A percentile compares a stretch with the other conserved stretches of the same genome.
These are phyloP conservation scores for Exophiala oligosperma DNA, from an alignment of 2,329 filamentous ascomycete species.

Conservation along the genomic window DNA sequence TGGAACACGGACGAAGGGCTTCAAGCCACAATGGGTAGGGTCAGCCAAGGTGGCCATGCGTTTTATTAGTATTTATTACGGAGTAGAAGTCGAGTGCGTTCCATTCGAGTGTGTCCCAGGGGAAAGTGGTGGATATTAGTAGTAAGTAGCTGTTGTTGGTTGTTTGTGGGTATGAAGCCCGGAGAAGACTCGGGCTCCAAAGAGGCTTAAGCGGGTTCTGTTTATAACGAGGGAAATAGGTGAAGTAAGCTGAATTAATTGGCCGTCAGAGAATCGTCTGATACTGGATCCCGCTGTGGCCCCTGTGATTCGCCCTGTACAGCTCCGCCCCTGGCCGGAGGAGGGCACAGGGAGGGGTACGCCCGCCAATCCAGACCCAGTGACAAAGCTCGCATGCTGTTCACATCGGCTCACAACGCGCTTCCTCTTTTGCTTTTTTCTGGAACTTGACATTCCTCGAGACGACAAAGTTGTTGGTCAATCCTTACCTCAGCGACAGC, in stretches of 20 bases:
- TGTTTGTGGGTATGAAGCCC: neutral
- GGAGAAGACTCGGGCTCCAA: conserved; percentile 6
- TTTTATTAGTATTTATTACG: no score
- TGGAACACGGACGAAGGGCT: neutral
- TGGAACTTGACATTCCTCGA: no score
- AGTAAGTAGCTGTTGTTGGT: neutral
- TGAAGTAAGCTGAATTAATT: neutral
- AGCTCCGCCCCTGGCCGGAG: neutral
- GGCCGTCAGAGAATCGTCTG: neutral
- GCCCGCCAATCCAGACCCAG: neutral
- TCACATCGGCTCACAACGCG: neutral
- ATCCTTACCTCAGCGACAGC: neutral
- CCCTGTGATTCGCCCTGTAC: neutral
- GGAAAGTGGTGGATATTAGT: neutral
- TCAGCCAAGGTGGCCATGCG: no score
- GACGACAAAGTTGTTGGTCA: neutral
- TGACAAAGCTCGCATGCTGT: neutral
- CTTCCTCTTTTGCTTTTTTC: neutral
- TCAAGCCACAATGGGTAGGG: no score
- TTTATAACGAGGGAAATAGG: neutral
- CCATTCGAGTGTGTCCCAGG: no score
- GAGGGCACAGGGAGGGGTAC: neutral
- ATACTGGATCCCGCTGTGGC: neutral
- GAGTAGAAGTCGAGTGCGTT: no score
- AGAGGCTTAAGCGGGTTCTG: neutral